Conservation (phyloP, 2,329 filamentous ascomycete genomes). For the Penicillium sumatraense region DNA sequence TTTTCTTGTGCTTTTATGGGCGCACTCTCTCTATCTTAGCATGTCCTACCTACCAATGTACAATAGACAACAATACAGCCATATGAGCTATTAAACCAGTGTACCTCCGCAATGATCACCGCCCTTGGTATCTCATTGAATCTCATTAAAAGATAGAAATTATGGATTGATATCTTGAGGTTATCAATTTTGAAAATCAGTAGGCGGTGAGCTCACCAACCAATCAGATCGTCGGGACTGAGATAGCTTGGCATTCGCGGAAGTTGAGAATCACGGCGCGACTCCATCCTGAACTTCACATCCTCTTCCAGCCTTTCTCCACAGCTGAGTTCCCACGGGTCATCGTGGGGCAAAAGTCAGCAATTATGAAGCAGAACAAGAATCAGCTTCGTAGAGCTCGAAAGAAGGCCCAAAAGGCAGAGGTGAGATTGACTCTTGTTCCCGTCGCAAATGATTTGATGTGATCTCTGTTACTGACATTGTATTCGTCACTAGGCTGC, state of each 20-base stretch:
- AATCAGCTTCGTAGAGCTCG: slow-evolving; percentile 91
- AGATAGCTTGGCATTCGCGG: neutral
- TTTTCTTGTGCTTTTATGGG: too few species aligned
- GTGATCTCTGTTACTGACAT: neutral
- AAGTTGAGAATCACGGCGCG: slow-evolving; percentile 1
- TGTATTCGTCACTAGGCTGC: slow-evolving; percentile 9
- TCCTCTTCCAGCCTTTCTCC: neutral
- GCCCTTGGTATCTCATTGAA: too few species aligned
- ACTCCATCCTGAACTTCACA: neutral
- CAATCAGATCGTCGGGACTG: neutral
- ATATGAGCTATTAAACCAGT: too few species aligned
- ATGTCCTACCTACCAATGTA: too few species aligned
- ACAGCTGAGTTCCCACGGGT: neutral
- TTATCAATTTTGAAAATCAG: neutral
- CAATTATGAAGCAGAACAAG: slow-evolving; percentile 75
- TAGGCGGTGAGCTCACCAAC: neutral
- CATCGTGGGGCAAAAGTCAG: neutral
- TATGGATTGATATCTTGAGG: too few species aligned
- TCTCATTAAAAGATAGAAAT: too few species aligned
- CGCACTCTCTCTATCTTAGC: too few species aligned
- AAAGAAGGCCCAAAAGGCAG: slow-evolving; percentile 88
- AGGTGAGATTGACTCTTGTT: slow-evolving; percentile 45
- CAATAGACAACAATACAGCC: too few species aligned
- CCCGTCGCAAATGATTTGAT: neutral
- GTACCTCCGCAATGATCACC: too few species aligned